Evolutionary conservation across 2,329 filamentous ascomycete genomes (phyloP).

Genomic region (Epichloe hybrida): DNA sequence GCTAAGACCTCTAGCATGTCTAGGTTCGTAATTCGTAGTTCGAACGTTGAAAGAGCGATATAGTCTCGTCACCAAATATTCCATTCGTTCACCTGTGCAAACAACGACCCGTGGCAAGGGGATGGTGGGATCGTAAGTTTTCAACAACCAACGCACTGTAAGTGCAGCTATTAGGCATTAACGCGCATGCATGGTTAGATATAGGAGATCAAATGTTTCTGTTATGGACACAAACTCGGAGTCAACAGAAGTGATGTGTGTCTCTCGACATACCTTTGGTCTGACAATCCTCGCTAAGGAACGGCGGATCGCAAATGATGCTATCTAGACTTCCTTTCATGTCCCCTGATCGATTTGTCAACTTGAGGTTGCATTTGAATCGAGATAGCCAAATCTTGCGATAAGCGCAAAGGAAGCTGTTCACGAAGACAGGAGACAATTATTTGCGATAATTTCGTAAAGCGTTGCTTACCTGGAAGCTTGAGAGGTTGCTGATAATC

Average conservation of each 20-base stretch:
- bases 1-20: constrained; percentile 58
- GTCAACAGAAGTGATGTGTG: not conserved
- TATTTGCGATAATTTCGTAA: not conserved
- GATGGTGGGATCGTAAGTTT: constrained; percentile 15
- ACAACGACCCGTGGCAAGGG: constrained; percentile 37
- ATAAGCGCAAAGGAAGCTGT: not conserved
- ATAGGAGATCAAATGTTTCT: not conserved
- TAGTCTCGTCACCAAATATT: constrained; percentile 47
- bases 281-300: constrained; percentile 68
- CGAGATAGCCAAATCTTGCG: not conserved
- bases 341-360: constrained; percentile 20
- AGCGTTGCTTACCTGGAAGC: constrained; percentile 36
- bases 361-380: not conserved
- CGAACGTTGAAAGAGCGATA: constrained; percentile 49
- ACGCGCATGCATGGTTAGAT: not conserved
- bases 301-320: constrained; percentile 66
- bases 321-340: constrained; percentile 54
- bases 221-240: not conserved
- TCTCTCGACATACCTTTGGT: constrained; percentile 47
- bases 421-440: not conserved
- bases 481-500: constrained; percentile 58
- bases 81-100: constrained; percentile 70
- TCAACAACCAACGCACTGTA: constrained; percentile 61
- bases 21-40: constrained; percentile 55
- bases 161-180: constrained; percentile 44